These are phyloP conservation scores for Aspergillus puulaauensis DNA, from an alignment of 2,329 filamentous ascomycete genomes.

Conservation along the genomic window DNA sequence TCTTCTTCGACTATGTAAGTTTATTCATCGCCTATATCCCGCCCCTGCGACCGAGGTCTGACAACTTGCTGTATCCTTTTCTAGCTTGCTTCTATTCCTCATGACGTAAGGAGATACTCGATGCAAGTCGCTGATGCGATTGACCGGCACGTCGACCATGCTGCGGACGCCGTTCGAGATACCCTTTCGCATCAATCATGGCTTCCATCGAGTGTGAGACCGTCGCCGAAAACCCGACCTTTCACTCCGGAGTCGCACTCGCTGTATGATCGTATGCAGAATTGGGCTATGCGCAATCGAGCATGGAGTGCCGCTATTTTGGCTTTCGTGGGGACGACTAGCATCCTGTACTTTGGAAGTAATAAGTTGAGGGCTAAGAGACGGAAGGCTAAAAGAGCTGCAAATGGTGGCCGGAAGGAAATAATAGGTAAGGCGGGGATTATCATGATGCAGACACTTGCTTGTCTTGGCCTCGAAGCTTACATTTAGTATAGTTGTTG, in stretches of 20 bases:
- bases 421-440: constrained; percentile 58
- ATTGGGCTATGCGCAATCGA: constrained; percentile 73
- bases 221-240: constrained; percentile 39
- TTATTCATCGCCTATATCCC: neutral
- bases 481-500: constrained; percentile 62
- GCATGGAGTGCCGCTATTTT: constrained; percentile 70
- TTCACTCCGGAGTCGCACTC: constrained; percentile 37
- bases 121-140: constrained; percentile 74
- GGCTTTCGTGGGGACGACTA: constrained; percentile 66
- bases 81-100: constrained; percentile 58
- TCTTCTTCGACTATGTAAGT: constrained; percentile 73
- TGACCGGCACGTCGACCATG: constrained; percentile 75
- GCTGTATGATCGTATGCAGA: constrained; percentile 57
- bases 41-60: constrained; percentile 3
- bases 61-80: constrained; percentile 8
- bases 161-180: constrained; percentile 70
- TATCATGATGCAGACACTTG: neutral
- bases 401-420: constrained; percentile 82
- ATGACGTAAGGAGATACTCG: constrained; percentile 70
- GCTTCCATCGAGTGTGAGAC: constrained; percentile 69
- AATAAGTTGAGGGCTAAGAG: constrained; percentile 61
- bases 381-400: constrained; percentile 74
- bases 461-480: constrained; percentile 2
- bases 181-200: constrained; percentile 66
- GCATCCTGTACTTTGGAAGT: constrained; percentile 58